These are phyloP conservation scores for Hanseniaspora gamundiae DNA, from an alignment of 1,139 yeast species.

Conservation along the genomic window DNA sequence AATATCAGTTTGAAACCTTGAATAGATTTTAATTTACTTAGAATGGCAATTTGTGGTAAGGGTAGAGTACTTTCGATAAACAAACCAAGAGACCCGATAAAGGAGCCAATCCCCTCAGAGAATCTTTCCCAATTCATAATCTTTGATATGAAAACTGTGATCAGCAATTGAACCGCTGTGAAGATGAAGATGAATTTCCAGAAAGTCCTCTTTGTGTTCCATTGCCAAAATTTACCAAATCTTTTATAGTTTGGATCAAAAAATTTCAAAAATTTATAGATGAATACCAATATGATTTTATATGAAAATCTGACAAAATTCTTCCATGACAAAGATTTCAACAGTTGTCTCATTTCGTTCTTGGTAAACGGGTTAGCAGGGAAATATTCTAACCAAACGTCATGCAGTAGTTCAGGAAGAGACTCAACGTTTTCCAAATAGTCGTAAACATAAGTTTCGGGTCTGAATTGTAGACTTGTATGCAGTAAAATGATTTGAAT, in stretches of 20 bases:
- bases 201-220: conserved; percentile 50
- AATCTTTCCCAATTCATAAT: conserved; percentile 23
- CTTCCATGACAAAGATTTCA: conserved; percentile 13
- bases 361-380: conserved; percentile 16
- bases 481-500: conserved; percentile 56
- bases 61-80: conserved; percentile 77
- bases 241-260: conserved; percentile 62
- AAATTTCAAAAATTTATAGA: conserved; percentile 34
- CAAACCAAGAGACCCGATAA: conserved; percentile 61
- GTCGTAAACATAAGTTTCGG: conserved; percentile 26
- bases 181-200: conserved; percentile 58
- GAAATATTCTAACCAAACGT: conserved; percentile 23
- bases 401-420: conserved; percentile 18
- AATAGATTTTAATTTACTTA: conserved; percentile 54
- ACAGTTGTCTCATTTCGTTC: conserved; percentile 17
- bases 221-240: conserved; percentile 72
- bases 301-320: conserved; percentile 14
- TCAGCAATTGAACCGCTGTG: conserved; percentile 21
- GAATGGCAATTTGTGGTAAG: conserved; percentile 70
- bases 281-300: conserved; percentile 19
- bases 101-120: conserved; percentile 22
- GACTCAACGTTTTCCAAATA: conserved; percentile 21
- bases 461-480: conserved; percentile 50
- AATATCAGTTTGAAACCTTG: conserved; percentile 70
- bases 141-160: conserved; percentile 21